Base-by-base conservation (phyloP, 345 rosid genomes). In the Linum tenue region DNA sequence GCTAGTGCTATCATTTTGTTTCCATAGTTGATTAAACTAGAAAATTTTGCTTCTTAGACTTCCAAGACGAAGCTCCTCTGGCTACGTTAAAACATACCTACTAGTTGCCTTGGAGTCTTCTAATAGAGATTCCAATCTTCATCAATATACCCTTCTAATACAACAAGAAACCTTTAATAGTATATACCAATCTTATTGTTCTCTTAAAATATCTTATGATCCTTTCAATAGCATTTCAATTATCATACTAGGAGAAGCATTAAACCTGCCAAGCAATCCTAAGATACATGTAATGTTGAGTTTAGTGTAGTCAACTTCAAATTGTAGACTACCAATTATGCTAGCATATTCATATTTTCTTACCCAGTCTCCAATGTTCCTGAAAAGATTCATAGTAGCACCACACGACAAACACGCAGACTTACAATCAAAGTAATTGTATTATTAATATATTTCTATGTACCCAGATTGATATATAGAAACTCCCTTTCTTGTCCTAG, bases 111-210 rank as follows among this genome's bases (percentile, higher is more conserved):
- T 66, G 1, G 69, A 38, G n/a, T 66, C 40, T 0, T 22, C 3
- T 22, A 16, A 17, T 44, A 44, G 5, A 5, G 55, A 8, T 44
- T 66, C 62, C 39, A 66, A 57, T 66, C 53, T 0, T 39, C 62
- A 66, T 66, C 69, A 9, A 37, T 16, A 35, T 39, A 56, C 2
- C 62, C 69, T 56, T 66, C 62, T 8, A 67, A 14, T 15, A 59
- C 42, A 11, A 3, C 3, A 7, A 15, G 69, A 22, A 14, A 57
- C n/a, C 36, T 9, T 9, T 7, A 6, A n/a, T 58, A 67, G 14
- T 57, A 5, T 14, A 65, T 1, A 2, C 10, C 41, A 57, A 16
- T 12, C 5, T 66, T 9, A 9, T 9, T 37, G 36, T 55, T 37
- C 48, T 3, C 39, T 39, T 37, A 22, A 60, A 14, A 2, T 60